A percentile compares a stretch with the other conserved stretches of the same genome.
These are phyloP conservation scores for Verticillium nubilum DNA, from an alignment of 2,329 filamentous ascomycete species.

Conservation along the genomic window DNA sequence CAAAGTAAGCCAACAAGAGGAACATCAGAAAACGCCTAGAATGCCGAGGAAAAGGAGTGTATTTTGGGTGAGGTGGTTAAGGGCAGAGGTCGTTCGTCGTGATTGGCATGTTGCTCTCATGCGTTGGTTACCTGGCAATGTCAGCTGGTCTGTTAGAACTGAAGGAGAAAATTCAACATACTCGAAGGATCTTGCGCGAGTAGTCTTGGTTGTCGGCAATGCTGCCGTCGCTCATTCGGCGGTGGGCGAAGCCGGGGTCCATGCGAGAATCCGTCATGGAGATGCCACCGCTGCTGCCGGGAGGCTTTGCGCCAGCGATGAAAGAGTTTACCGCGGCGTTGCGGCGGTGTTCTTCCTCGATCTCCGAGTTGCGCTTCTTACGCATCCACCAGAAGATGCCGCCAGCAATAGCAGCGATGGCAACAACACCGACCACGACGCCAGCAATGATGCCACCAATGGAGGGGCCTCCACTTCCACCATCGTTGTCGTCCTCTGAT, in stretches of 20 bases:
- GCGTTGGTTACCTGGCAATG: conserved; percentile 50
- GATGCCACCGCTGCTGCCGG: conserved; percentile 56
- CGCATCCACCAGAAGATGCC: conserved; percentile 71
- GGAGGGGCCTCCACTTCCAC: conserved; percentile 45
- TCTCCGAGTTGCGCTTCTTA: conserved; percentile 67
- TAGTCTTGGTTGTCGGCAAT: conserved; percentile 98
- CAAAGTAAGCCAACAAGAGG: conserved; percentile 7
- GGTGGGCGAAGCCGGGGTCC: conserved; percentile 78
- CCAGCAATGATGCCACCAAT: conserved; percentile 83
- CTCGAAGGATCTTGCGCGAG: conserved; percentile 91
- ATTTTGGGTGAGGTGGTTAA: conserved; percentile 21
- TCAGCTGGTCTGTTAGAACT: conserved; percentile 9
- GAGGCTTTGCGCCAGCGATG: conserved; percentile 58
- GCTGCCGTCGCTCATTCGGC: conserved; percentile 87
- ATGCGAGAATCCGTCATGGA: conserved; percentile 79
- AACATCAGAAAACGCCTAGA: conserved; percentile 29
- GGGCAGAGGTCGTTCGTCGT: conserved; percentile 29
- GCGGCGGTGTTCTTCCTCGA: conserved; percentile 79
- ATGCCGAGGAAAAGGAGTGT: conserved; percentile 33
- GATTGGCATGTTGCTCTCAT: conserved; percentile 31
- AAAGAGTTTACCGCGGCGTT: conserved; percentile 77
- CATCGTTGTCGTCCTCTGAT: conserved; percentile 10
- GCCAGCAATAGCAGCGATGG: conserved; percentile 57
- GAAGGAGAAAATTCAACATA: conserved; percentile 36
- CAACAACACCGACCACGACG: conserved; percentile 78